These are phyloP conservation scores for Chernovozyma sophiae-reginae DNA, from an alignment of 1,139 yeast species.

Conservation along the genomic window DNA sequence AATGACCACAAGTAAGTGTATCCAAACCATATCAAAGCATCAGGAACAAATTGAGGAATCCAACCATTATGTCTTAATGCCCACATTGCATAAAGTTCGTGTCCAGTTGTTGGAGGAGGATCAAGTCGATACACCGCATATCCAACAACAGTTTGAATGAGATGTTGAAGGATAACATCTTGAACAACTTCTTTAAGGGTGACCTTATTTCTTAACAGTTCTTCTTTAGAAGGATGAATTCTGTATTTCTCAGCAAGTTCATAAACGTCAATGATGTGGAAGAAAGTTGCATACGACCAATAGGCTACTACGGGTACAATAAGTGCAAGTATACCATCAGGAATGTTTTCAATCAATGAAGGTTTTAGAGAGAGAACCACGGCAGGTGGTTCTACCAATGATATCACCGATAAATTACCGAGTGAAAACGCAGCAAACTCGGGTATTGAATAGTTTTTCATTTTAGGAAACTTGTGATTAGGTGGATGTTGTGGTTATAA, in stretches of 20 bases:
- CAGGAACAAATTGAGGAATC: conserved; percentile 40
- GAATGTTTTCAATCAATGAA: conserved; percentile 50
- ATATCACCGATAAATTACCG: conserved; percentile 2
- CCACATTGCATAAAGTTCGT: conserved; percentile 71
- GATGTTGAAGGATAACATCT: conserved; percentile 82
- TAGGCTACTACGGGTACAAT: conserved; percentile 75
- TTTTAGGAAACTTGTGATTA: too few relatives aligned
- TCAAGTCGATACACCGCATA: conserved; percentile 51
- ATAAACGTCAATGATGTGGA: conserved; percentile 69
- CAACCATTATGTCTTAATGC: conserved; percentile 38
- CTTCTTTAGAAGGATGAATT: conserved; percentile 90
- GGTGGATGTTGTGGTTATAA: too few relatives aligned
- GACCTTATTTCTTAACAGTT: conserved; percentile 69
- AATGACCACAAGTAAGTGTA: conserved; percentile 62
- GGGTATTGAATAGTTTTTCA: neutral
- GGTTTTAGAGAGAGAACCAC: conserved; percentile 22
- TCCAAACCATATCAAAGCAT: conserved; percentile 37
- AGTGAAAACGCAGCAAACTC: neutral
- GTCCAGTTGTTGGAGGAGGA: conserved; percentile 64
- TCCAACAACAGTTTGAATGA: conserved; percentile 76
- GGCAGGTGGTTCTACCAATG: conserved; percentile 10
- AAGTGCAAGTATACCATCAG: conserved; percentile 73
- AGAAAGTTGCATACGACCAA: conserved; percentile 73
- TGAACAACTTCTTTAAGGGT: conserved; percentile 61
- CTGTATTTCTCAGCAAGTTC: conserved; percentile 78